Evolutionary conservation across 192 early-diverging fungal genomes (phyloP), one percentile per base, ranked within the genome.

Genomic region (Glomus cerebriforme): DNA sequence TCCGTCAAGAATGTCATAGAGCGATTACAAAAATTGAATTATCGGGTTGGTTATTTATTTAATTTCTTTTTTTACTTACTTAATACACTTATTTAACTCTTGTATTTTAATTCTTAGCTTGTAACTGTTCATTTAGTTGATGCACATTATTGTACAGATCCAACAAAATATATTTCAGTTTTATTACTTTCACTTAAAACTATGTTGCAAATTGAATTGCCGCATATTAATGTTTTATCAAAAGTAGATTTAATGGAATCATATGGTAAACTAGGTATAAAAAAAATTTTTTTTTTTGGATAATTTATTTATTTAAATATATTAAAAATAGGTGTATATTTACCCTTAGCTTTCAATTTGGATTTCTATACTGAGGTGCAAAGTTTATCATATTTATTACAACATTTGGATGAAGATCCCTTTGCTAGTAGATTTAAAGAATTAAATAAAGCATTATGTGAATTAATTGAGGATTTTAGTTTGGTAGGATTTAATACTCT

Each of bases 331-430:
- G 17, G 26, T n/a, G 45, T 26, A 27, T 35, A 73, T 66, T 77
- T 39, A 43, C 62, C 27, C 43, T 62, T 66, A 89, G 90, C 92
- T 34, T 98, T 98, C 84, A 93, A 91, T 68, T 88, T 98, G 45
- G 96, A 98, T 76, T 98, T 93, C 83, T 98, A 98, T 80, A 99
- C 96, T 7, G 94, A 96, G 73, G 96, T 99, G 22, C 92, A 93
- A 85, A 95, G 98, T 81, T 88, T 98, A 17, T 84, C 84, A 15
- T 96, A 97, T 73, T 83, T 99, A 19, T 86, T 96, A 49, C 87
- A 91, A 7, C 87, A 90, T 49, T 83, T 98, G 19, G 92, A 97
- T 79, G 84, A 90, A 32, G 92, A 94, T 73, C 83, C 88, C 1
- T 93, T 93, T 80, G 86, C 84, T 58, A 83, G 82, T 13, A 85